A percentile compares a stretch with the other conserved stretches of the same genome.
Evolutionary conservation across 345 rosid species (phyloP).

Genomic region (Streptanthus diversifolius): DNA sequence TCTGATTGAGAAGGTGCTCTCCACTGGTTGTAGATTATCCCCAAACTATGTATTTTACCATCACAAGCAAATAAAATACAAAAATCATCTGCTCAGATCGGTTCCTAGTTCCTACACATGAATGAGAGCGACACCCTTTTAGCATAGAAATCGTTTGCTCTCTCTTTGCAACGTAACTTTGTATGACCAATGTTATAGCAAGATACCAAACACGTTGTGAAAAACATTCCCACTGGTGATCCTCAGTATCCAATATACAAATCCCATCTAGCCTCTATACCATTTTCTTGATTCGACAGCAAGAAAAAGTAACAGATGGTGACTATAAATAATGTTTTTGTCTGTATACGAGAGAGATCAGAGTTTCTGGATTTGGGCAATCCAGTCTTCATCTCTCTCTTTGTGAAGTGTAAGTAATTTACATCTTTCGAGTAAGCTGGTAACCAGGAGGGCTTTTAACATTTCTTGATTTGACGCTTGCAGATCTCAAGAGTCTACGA

Average conservation of each 20-base stretch:
- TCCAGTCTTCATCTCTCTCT: background rate
- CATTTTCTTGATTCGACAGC: background rate
- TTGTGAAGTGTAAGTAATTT: background rate
- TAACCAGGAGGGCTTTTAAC: constrained; percentile 32
- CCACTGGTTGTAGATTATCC: background rate
- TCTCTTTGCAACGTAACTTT: background rate
- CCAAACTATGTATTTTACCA: background rate
- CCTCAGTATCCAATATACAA: background rate
- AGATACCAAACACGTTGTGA: background rate
- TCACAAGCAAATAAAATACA: background rate
- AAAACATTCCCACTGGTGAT: background rate
- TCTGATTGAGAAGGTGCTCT: background rate
- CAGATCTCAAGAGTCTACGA: constrained; percentile 78
- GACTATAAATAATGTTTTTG: background rate
- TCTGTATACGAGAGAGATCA: background rate
- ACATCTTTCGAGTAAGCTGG: constrained; percentile 13
- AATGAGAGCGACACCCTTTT: background rate
- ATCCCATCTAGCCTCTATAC: background rate
- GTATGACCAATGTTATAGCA: background rate
- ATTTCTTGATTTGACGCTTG: constrained; percentile 63
- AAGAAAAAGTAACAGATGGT: background rate
- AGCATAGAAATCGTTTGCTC: background rate
- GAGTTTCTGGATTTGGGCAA: background rate
- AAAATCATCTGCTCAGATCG: background rate
- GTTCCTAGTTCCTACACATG: background rate